Evolutionary conservation across 495 filamentous ascomycete genomes (phyloP).

Genomic region (Pyrenopolyporus hunteri): DNA sequence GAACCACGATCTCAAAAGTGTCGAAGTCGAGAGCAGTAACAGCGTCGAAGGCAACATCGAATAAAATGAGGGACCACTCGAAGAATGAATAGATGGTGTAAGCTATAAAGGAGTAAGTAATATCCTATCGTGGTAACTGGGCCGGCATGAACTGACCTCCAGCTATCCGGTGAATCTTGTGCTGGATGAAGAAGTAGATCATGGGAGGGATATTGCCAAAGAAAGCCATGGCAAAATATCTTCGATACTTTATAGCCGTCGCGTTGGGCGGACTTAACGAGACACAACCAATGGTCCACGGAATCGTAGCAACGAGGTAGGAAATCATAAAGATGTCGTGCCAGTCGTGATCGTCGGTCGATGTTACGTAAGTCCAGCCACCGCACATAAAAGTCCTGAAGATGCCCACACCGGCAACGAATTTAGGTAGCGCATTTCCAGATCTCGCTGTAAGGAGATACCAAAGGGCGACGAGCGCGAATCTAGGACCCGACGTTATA

Average conservation of each 20-base stretch:
- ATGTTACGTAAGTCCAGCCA: slow-evolving; percentile 99
- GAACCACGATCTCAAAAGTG: slow-evolving; percentile 85
- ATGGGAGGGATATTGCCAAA: slow-evolving; percentile 90
- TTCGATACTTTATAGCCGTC: slow-evolving; percentile 85
- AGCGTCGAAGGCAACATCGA: slow-evolving; percentile 96
- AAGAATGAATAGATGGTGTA: slow-evolving; percentile 99
- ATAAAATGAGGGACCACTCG: slow-evolving; percentile 93
- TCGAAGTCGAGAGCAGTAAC: slow-evolving; percentile 95
- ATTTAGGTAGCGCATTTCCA: slow-evolving; percentile 76
- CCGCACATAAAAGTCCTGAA: slow-evolving; percentile 94
- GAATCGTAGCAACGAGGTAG: slow-evolving; percentile 91
- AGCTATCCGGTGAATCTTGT: slow-evolving; percentile 93
- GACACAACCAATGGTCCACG: slow-evolving; percentile 93
- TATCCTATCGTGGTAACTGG: slow-evolving; percentile 12
- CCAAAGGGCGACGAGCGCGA: slow-evolving; percentile 89
- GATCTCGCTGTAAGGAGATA: slow-evolving; percentile 84
- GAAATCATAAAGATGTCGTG: slow-evolving; percentile 99
- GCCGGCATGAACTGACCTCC: slow-evolving; percentile 70
- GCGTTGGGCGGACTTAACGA: slow-evolving; percentile 86
- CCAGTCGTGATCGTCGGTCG: slow-evolving; percentile 97
- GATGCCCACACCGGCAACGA: slow-evolving; percentile 78
- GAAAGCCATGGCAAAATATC: slow-evolving; percentile 81
- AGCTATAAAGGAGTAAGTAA: slow-evolving; percentile 58
- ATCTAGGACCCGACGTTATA: slow-evolving; percentile 91
- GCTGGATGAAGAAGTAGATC: slow-evolving; percentile 97